Evolutionary conservation across 2,329 filamentous ascomycete species (phyloP).

Genomic region (Ophiocordyceps sinensis): DNA sequence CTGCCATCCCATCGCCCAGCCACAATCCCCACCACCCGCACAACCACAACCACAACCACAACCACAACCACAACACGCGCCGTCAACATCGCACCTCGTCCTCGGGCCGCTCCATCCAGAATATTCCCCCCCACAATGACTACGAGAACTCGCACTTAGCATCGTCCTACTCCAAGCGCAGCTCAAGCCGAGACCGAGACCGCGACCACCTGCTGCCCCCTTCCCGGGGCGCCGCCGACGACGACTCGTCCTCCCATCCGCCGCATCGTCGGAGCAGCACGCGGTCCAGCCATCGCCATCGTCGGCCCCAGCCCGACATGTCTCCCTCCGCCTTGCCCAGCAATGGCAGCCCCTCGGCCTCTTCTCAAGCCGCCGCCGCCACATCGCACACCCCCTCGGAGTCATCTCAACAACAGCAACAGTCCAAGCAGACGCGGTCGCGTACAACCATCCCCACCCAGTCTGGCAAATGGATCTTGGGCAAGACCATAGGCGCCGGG

Average conservation of each 20-base stretch:
- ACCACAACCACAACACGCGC: too few relatives aligned
- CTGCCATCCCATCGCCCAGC: slow-evolving; percentile 5
- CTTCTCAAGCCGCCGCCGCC: slow-evolving; percentile 26
- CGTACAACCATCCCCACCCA: slow-evolving; percentile 79
- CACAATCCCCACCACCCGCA: slow-evolving; percentile 9
- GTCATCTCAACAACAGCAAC: slow-evolving; percentile 18
- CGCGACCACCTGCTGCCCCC: slow-evolving; percentile 16
- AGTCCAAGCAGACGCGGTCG: slow-evolving; percentile 38
- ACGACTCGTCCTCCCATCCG: slow-evolving; percentile 17
- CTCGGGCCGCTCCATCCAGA: slow-evolving; percentile 26
- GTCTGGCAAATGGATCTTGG: slow-evolving; percentile 85
- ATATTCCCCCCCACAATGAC: slow-evolving; percentile 45
- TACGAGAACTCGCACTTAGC: slow-evolving; percentile 56
- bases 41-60: slow-evolving; percentile 11
- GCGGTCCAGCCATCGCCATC: slow-evolving; percentile 26
- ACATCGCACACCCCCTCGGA: slow-evolving; percentile 24
- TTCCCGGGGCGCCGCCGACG: slow-evolving; percentile 41
- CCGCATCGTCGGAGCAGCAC: slow-evolving; percentile 35
- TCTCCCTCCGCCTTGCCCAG: slow-evolving; percentile 34
- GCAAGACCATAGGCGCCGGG: slow-evolving; percentile 92
- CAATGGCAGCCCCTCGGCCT: slow-evolving; percentile 37
- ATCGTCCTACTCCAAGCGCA: slow-evolving; percentile 42
- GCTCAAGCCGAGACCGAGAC: slow-evolving; percentile 34
- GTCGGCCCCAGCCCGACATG: slow-evolving; percentile 27
- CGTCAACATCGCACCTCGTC: slow-evolving; percentile 25